Evolutionary conservation across 1,284 basidiomycete species (phyloP).

Genomic region (Moniliella sp.): DNA sequence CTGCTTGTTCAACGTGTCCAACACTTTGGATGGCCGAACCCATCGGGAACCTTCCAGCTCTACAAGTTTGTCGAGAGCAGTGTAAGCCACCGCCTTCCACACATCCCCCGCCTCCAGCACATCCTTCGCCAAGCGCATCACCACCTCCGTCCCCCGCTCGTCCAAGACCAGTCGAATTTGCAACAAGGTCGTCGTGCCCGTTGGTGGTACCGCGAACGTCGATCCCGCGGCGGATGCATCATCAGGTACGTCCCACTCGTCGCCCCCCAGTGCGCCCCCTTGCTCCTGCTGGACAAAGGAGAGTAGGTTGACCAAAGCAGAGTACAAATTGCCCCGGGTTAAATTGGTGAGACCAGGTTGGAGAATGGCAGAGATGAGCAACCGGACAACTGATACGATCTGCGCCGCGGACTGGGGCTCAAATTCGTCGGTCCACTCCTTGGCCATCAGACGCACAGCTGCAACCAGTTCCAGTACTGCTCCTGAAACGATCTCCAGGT

Average conservation of each 20-base stretch:
- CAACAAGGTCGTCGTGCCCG: constrained; percentile 14
- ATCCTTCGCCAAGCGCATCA: constrained; percentile 58
- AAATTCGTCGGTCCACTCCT: background rate
- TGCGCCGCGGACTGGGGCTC: constrained; percentile 41
- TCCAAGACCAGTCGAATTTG: constrained; percentile 40
- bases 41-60: no score
- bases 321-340: constrained; percentile 91
- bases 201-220: no score
- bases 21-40: background rate
- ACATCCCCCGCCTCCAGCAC: constrained; percentile 83
- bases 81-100: constrained; percentile 83
- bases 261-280: constrained; percentile 5
- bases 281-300: constrained; percentile 59
- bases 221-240: constrained; percentile 6
- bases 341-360: constrained; percentile 59
- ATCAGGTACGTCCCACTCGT: constrained; percentile 6
- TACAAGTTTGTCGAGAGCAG: constrained; percentile 60
- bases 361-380: constrained; percentile 56
- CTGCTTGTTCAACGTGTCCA: background rate
- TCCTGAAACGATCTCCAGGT: constrained; percentile 59
- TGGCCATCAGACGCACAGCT: constrained; percentile 40
- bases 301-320: constrained; percentile 64
- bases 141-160: constrained; percentile 46
- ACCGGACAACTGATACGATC: constrained; percentile 51
- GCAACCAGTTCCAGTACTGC: constrained; percentile 59